A percentile compares a stretch with the other conserved stretches of the same genome.
phyloP scores from a whole-genome alignment of 2,329 filamentous ascomycete species.

The Ceratocystis colombiana region DNA sequence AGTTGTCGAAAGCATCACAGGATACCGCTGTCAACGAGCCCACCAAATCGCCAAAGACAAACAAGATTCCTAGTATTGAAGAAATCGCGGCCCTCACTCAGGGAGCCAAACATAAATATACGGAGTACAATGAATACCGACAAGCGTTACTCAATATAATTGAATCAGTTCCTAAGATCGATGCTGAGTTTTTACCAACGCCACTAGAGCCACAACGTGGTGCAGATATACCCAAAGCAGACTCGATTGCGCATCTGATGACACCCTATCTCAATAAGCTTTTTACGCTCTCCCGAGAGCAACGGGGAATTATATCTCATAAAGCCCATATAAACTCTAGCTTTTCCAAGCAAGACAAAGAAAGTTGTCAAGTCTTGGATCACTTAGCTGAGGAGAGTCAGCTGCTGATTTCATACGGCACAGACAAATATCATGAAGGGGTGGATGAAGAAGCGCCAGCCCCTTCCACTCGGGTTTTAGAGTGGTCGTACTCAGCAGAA shows the following conservation, averaged over 20 bases:
- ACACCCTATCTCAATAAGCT: constrained; percentile 48
- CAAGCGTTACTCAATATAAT: constrained; percentile 34
- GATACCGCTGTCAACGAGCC: background rate
- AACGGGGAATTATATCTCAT: constrained; percentile 48
- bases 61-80: constrained; percentile 20
- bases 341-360: constrained; percentile 43
- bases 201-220: background rate
- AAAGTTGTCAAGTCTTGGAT: constrained; percentile 42
- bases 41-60: constrained; percentile 18
- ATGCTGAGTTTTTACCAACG: constrained; percentile 21
- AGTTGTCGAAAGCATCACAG: constrained; percentile 34
- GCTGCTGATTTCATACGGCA: constrained; percentile 45
- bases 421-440: constrained; percentile 30
- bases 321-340: constrained; percentile 47
- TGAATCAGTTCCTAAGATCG: constrained; percentile 16
- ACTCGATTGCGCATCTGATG: constrained; percentile 38
- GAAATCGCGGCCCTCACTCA: constrained; percentile 27
- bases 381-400: constrained; percentile 53
- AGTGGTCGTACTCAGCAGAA: constrained; percentile 52
- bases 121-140: constrained; percentile 42
- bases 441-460: constrained; percentile 26
- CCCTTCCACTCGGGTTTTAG: constrained; percentile 37
- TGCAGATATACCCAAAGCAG: constrained; percentile 24
- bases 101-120: constrained; percentile 46
- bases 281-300: constrained; percentile 43